phyloP scores from a whole-genome alignment of 148 eudicot species.

The Rhododendron simsii region DNA sequence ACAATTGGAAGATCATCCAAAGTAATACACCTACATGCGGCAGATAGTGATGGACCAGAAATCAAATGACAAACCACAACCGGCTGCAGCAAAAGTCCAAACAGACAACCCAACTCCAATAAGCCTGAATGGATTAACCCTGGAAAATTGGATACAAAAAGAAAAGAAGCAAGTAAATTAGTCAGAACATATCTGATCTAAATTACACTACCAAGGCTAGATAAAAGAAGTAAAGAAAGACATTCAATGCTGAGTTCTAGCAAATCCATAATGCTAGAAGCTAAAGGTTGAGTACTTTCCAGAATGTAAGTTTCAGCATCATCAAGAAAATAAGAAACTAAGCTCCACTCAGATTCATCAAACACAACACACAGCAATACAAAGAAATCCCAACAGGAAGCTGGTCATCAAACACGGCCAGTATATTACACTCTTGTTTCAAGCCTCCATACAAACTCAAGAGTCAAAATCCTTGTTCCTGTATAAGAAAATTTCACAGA shows the following conservation, averaged over 20 bases:
- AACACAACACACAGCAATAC: background rate
- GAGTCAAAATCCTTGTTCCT: background rate
- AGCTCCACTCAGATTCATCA: slow-evolving; percentile 1
- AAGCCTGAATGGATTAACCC: slow-evolving; percentile 91
- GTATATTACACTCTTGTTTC: background rate
- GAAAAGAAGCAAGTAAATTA: slow-evolving; percentile 10
- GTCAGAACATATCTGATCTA: background rate
- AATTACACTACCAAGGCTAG: background rate
- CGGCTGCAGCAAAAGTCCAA: slow-evolving; percentile 86
- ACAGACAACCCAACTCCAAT: slow-evolving; percentile 92
- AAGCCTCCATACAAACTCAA: background rate
- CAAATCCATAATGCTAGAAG: background rate
- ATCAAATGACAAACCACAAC: slow-evolving; percentile 73
- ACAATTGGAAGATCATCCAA: background rate
- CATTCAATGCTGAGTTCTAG: slow-evolving; percentile 1
- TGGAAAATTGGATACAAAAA: slow-evolving; percentile 30
- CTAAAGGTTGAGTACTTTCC: background rate
- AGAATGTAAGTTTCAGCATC: slow-evolving; percentile 1
- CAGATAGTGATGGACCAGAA: slow-evolving; percentile 78
- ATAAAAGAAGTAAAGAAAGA: background rate
- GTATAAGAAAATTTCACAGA: background rate
- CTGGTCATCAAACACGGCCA: background rate
- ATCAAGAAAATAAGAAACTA: background rate
- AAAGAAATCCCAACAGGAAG: background rate
- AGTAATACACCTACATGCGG: slow-evolving; percentile 69